Evolutionary conservation across 768 basidiomycete genomes (phyloP), one percentile per base, ranked within the genome.

Genomic region (Lentinula sp.): DNA sequence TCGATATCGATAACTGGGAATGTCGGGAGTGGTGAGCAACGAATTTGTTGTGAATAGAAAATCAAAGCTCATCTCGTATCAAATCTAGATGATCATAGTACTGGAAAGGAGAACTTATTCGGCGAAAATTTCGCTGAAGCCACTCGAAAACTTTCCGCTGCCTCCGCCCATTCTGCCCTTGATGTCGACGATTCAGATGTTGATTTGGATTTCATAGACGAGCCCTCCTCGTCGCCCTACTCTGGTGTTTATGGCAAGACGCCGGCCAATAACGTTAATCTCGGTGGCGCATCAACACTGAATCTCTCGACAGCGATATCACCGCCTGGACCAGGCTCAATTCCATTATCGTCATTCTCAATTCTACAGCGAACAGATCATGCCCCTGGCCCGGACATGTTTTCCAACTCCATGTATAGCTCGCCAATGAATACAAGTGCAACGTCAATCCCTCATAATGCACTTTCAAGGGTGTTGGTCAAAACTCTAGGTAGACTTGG

Each of bases 401-500:
- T 32, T n/a, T 23, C 37, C 15, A 11, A 37, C 31, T 31, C 55
- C 13, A 56, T 56, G 40, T 56, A 37, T 13, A 31, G 23, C 48
- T 76, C 77, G 9, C 70, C 81, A 6, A 72, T 77, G 1, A 67
- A 79, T 6, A 18, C 54, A 21, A 59, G n/a, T 50, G 73, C 85
- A 9, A 48, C 46, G 11, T 81, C 85, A 1, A 75, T 78, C 42
- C 83, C 83, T 31, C 84, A 88, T 57, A 84, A 79, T 66, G 78
- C 86, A 0, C 75, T 94, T 15, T 91, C 89, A 0, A 82, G 91
- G 1, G 89, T 82, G 10, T 82, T 95, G 51, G 86, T 90, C 57
- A 88, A 85, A 72, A 93, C 93, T 2, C 86, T 94, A 32, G 91
- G 93, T 4, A 82, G 89, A 5, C 74, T 95, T 16, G 93, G 93